Evolutionary conservation across 1,284 basidiomycete genomes (phyloP).

Genomic region (Fomitopsis pinicola): DNA sequence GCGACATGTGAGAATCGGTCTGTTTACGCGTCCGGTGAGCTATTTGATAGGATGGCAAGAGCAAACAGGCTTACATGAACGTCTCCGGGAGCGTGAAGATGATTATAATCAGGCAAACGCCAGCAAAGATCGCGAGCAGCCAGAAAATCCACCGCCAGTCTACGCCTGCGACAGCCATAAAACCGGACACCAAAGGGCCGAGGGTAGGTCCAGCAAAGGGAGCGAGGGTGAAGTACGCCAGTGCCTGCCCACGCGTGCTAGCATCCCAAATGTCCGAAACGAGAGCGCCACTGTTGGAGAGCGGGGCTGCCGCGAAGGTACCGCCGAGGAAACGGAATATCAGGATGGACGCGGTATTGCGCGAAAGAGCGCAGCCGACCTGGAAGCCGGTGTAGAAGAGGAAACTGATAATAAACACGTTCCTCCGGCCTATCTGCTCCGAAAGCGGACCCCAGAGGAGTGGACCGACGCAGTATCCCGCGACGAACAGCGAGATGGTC

Average conservation of each 20-base stretch:
- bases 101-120: conserved; percentile 44
- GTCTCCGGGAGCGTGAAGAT: conserved; percentile 78
- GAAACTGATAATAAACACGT: conserved; percentile 55
- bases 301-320: conserved; percentile 26
- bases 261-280: conserved; percentile 33
- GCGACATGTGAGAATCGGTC: conserved; percentile 36
- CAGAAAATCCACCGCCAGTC: conserved; percentile 79
- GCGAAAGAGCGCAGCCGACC: conserved; percentile 27
- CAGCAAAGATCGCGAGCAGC: conserved; percentile 66
- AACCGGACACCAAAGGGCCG: conserved; percentile 66
- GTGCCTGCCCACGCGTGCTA: conserved; percentile 30
- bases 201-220: conserved; percentile 75
- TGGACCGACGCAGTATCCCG: conserved; percentile 49
- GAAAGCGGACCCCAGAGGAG: conserved; percentile 60
- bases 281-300: conserved; percentile 29
- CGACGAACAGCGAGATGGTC: conserved; percentile 39
- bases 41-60: background rate
- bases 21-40: too few species aligned
- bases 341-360: conserved; percentile 26
- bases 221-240: conserved; percentile 39
- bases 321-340: conserved; percentile 30
- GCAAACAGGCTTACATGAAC: conserved; percentile 35
- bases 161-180: conserved; percentile 40
- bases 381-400: conserved; percentile 25
- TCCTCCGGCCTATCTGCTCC: conserved; percentile 58